Evolutionary conservation across 1,284 basidiomycete species (phyloP).

Genomic region (Malassezia arunalokei): DNA sequence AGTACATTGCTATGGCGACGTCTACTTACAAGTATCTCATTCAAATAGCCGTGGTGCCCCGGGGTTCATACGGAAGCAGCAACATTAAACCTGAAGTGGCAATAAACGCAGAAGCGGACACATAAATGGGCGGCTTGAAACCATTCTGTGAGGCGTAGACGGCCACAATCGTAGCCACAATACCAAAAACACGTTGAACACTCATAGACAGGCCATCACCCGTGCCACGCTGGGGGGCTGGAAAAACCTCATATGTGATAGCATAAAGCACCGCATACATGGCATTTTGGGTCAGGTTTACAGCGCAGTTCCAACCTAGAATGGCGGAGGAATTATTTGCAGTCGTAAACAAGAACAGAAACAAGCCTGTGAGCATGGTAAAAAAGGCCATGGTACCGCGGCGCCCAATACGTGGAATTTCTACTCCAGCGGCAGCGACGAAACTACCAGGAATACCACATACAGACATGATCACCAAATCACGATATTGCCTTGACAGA

Average conservation of each 20-base stretch:
- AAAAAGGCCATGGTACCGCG: slow-evolving; percentile 57
- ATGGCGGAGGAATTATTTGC: slow-evolving; percentile 55
- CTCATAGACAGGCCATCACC: slow-evolving; percentile 59
- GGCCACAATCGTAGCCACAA: slow-evolving; percentile 59
- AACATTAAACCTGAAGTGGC: slow-evolving; percentile 56
- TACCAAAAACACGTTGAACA: slow-evolving; percentile 56
- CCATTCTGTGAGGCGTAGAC: slow-evolving; percentile 49
- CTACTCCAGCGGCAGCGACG: slow-evolving; percentile 53
- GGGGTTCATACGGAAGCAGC: slow-evolving; percentile 58
- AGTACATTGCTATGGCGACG: no score
- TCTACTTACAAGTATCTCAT: neutral
- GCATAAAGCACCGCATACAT: slow-evolving; percentile 66
- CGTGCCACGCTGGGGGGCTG: slow-evolving; percentile 60
- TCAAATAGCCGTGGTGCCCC: slow-evolving; percentile 25
- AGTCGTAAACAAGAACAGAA: slow-evolving; percentile 60
- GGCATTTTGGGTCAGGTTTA: slow-evolving; percentile 53
- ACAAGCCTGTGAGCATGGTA: slow-evolving; percentile 56
- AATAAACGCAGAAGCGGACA: slow-evolving; percentile 58
- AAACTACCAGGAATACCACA: slow-evolving; percentile 57
- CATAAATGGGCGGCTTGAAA: slow-evolving; percentile 57
- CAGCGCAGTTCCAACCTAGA: slow-evolving; percentile 60
- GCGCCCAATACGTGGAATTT: slow-evolving; percentile 56
- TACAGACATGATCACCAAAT: slow-evolving; percentile 53
- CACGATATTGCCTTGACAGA: slow-evolving; percentile 56
- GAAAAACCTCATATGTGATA: slow-evolving; percentile 56